These are phyloP conservation scores for Metrosideros polymorpha DNA, from an alignment of 441 rosid genomes.

Conservation along the genomic window DNA sequence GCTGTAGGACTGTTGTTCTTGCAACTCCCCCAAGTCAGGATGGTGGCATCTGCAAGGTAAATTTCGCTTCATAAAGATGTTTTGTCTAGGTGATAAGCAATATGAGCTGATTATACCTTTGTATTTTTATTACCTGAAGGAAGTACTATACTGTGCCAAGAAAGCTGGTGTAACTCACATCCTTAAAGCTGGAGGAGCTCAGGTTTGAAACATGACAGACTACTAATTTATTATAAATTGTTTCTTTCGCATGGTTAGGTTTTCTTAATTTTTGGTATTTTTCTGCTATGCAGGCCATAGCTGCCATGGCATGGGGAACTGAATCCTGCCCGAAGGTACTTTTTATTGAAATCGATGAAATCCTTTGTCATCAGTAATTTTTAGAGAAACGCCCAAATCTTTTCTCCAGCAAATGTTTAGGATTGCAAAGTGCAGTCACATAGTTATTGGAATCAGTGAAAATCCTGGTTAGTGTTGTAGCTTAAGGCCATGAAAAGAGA, in stretches of 20 bases:
- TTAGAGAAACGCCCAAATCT: not conserved
- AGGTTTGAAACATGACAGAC: conserved; percentile 33
- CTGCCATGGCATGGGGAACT: conserved; percentile 99
- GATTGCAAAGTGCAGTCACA: not conserved
- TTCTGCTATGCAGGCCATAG: conserved; percentile 53
- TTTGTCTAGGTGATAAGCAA: not conserved
- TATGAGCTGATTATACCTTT: not conserved
- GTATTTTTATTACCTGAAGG: conserved; percentile 24
- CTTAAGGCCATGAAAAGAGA: not conserved
- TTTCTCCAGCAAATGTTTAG: not conserved
- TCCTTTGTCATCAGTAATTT: not conserved
- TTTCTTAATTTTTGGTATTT: not conserved
- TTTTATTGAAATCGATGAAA: not conserved
- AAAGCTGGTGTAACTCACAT: conserved; percentile 91
- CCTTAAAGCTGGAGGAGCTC: conserved; percentile 96
- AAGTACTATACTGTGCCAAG: conserved; percentile 90
- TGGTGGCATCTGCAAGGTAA: conserved; percentile 92
- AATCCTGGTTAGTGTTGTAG: not conserved
- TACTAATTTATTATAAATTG: not conserved
- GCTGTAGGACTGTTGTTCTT: conserved; percentile 80
- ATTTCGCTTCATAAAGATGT: not conserved
- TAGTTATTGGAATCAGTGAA: not conserved
- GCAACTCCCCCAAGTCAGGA: conserved; percentile 87
- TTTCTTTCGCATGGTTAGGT: not conserved
- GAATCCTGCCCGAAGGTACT: conserved; percentile 93